A percentile compares a stretch with the other conserved stretches of the same genome.
Conservation (phyloP, 208 protist species). For the Acanthamoeba royreba region DNA sequence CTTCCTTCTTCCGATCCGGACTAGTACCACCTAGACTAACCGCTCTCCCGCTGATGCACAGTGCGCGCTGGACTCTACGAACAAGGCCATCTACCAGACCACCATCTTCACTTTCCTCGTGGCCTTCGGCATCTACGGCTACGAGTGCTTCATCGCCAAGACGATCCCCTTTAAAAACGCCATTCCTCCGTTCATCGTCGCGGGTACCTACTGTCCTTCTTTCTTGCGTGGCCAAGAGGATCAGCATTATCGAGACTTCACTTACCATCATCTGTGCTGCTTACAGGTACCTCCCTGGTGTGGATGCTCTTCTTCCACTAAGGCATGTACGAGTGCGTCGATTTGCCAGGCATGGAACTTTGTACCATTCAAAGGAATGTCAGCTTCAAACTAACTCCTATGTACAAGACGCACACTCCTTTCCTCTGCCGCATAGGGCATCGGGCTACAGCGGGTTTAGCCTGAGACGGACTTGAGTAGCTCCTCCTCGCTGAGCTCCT, state of each 20-base stretch:
- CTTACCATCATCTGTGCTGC: background rate
- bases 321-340: too few species aligned
- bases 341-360: too few species aligned
- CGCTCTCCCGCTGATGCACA: background rate
- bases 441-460: too few species aligned
- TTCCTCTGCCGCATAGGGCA: too few species aligned
- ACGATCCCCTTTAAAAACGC: background rate
- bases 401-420: too few species aligned
- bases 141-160: constrained; percentile 16
- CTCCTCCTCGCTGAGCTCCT: background rate
- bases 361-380: too few species aligned
- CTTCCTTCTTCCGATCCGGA: background rate
- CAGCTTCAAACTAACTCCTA: too few species aligned
- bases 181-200: background rate
- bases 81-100: background rate
- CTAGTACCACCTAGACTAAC: background rate
- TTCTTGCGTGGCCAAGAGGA: background rate
- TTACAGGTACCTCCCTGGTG: background rate
- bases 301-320: constrained; percentile 15
- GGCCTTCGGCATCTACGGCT: background rate
- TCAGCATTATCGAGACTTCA: background rate
- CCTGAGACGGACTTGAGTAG: background rate
- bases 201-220: background rate
- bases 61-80: background rate
- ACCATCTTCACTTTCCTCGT: background rate